Evolutionary conservation across 179 eudicot genomes (phyloP), one percentile per base, ranked within the genome.

Genomic region (Monotropa hypopitys): DNA sequence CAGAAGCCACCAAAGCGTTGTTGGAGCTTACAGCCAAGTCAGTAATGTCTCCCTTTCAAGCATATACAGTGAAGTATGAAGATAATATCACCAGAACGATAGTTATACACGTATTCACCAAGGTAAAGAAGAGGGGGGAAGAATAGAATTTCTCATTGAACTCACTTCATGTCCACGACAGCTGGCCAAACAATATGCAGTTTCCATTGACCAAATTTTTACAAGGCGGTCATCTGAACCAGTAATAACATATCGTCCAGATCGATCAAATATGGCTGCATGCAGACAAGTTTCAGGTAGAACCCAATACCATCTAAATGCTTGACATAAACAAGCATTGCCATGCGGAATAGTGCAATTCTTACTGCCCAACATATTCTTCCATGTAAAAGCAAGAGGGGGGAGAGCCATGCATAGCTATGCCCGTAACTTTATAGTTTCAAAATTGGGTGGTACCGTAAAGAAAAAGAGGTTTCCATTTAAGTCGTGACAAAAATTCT

Each of bases 201-300:
- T 93, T 86, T 95, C 99, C 98, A 91, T 93, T 69, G 99, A 95
- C 99, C 99, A 95, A 70, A 95, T 88, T 81, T 95, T 95, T 47
- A 95, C 99, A 79, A 95, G 87, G 68, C 99, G 97, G 70, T 95
- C 99, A 78, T 95, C 99, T 35, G 99, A 90, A 72, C 99, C 99
- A 80, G 99, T 95, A 75, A 93, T 91, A 62, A 95, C 98, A 82
- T 89, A 89, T 83, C 97, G 85, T 73, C 99, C 98, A 75, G 90
- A 87, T 35, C 94, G 90, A 83, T 96, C 98, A 84, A 95, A 94
- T 82, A 96, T 93, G 78, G 98, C 98, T 96, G 82, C 87, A 89
- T 59, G n/a, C 66, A 38, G 40, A 5, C 47, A 77, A 43, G 74
- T 53, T 56, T 7, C 54, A 45, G 40, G 49, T 46, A 8, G 73